Evolutionary conservation across 2,329 filamentous ascomycete species (phyloP), one percentile per base, ranked within the genome.

Genomic region (Trichothecium sympodiale): DNA sequence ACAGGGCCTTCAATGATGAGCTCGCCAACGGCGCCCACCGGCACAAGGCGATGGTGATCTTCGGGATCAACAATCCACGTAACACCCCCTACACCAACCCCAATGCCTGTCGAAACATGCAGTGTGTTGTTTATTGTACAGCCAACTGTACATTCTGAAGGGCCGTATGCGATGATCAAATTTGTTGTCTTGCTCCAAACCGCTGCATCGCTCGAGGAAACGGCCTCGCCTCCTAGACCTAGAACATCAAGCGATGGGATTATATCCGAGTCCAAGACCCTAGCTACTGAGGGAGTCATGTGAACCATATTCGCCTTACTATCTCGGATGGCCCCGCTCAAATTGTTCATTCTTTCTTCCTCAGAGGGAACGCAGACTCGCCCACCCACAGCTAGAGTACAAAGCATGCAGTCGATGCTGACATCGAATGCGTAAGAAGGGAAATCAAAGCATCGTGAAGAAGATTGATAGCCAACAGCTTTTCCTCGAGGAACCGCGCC

Each of bases 1-100:
- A 73, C 65, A 1, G 74, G 73, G 0, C 72, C 72, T 41, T 71
- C 69, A 12, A 76, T 55, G 4, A 71, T 51, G n/a, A 74, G 53
- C 47, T 74, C 69, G 5, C 70, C 70, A 2, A 71, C 58, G 2
- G 59, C 54, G 0, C 69, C 69, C 1, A 70, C 50, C 0, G 67
- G 64, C 4, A 65, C 57, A 4, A 73, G 59, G 13, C 52, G 55
- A 37, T 69, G 47, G 38, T 67, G 58, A 36, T 68, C 57, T 2
- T 62, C 56, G 0, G 67, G 60, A 31, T 72, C 62, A 9, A 70
- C 64, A 15, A 73, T 62, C 67, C 67, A 73, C n/a, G 60, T 60
- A 1, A 61, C 52, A 6, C 61, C 66, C 4, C 64, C 62, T 0
- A 65, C 60, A 3, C 67, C 66, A 31, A 55, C 59, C 5, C 69